Conservation (phyloP, 2,329 filamentous ascomycete species). For the Periconia sp. region DNA sequence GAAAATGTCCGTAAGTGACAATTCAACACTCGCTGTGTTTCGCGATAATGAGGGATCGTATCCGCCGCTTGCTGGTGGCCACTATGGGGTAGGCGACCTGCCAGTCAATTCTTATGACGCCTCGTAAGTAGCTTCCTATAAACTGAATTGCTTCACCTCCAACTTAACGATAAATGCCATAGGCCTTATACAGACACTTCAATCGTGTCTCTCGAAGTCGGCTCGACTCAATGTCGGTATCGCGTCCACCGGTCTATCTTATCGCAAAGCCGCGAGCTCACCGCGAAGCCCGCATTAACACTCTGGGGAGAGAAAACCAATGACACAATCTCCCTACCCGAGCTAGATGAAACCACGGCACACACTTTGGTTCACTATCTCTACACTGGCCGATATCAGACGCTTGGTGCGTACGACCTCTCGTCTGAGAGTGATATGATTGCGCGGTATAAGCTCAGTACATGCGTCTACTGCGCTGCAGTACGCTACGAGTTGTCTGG, state of each 20-base stretch:
- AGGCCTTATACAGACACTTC: slow-evolving; percentile 28
- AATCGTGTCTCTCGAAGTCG: slow-evolving; percentile 27
- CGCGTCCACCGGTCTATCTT: slow-evolving; percentile 32
- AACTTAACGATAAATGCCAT: neutral
- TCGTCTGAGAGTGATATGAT: too few relatives aligned
- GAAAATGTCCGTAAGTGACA: slow-evolving; percentile 23
- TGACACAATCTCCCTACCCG: slow-evolving; percentile 24
- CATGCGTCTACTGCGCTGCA: slow-evolving; percentile 35
- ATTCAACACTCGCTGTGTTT: slow-evolving; percentile 12
- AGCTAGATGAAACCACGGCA: slow-evolving; percentile 28
- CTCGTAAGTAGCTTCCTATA: slow-evolving; percentile 16
- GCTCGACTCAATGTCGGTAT: slow-evolving; percentile 24
- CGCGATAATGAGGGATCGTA: slow-evolving; percentile 12
- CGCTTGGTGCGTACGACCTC: slow-evolving; percentile 7
- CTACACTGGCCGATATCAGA: slow-evolving; percentile 29
- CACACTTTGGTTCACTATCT: slow-evolving; percentile 34
- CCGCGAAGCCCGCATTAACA: slow-evolving; percentile 13
- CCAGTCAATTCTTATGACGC: slow-evolving; percentile 12
- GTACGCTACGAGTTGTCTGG: slow-evolving; percentile 30
- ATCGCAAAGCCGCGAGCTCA: slow-evolving; percentile 25
- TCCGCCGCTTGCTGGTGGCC: slow-evolving; percentile 8
- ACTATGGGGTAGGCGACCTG: slow-evolving; percentile 7
- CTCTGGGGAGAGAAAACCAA: slow-evolving; percentile 17
- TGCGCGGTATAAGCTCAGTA: slow-evolving; percentile 27
- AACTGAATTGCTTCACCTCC: neutral